Evolutionary conservation across 225 moss, liverwort and hornwort species (phyloP), one percentile per base, ranked within the genome.

Genomic region (Marchantia paleacea): DNA sequence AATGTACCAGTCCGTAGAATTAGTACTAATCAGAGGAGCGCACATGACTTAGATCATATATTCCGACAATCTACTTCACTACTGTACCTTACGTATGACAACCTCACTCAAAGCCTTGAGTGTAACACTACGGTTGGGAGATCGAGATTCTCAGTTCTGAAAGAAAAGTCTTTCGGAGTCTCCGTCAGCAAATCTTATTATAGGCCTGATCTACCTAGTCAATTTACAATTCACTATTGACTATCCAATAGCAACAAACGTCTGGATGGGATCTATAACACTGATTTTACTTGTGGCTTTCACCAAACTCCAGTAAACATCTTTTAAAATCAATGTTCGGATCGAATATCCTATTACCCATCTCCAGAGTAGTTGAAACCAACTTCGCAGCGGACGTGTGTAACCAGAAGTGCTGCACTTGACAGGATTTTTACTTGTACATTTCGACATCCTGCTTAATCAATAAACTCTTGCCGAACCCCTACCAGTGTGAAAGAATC

Each of bases 191-290:
- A 14, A 80, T 73, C 80, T 77, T 78, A 75, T 81, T 70, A 39
- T 24, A 76, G 25, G 8, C 57, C 77, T 76, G 76, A 64, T 58
- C 71, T 81, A 82, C 82, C 82, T 80, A 63, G 51, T 51, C 78
- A 78, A 85, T 85, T 85, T 81, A 81, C 79, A 81, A 12, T 74
- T 66, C 29, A 31, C 75, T 79, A 78, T 52, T 77, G 62, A 24
- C 67, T 52, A 26, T 67, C 77, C 67, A 47, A 18, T 48, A 26
- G 30, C 39, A 73, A 67, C 58, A 74, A 60, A 20, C 57, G 60
- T 28, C 30, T 31, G 3, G 39, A 39, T 60, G 25, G 31, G 29
- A 16, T 20, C 54, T 39, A 31, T 4, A 29, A 75, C 57, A 19
- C 22, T 60, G 60, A 47, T 60, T 60, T 9, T 60, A 39, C 39